Evolutionary conservation across 306 rosid species (phyloP), one percentile per base, ranked within the genome.

Genomic region (Lupinus albus): DNA sequence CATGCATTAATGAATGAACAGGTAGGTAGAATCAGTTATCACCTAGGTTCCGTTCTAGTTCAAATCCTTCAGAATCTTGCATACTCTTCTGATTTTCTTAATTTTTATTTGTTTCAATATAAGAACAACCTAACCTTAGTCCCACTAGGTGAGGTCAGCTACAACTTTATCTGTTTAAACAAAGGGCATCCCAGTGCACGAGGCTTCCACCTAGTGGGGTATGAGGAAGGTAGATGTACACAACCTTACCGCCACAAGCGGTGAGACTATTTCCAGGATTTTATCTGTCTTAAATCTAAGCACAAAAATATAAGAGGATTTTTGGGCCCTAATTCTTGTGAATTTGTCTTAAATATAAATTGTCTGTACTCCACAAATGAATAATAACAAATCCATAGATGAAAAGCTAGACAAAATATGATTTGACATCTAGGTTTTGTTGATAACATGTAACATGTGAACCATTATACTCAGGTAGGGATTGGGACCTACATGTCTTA

Each of bases 401-500:
- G 17, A n/a, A 55, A 54, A 32, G 44, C 21, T 45, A 45, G 35
- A 16, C 12, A 50, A 33, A 64, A 63, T 18, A 47, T 14, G 11
- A 51, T 66, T 48, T 48, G 15, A 1, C 49, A 57, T 74, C 36
- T 48, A 57, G 47, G 25, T 66, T 62, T 54, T 33, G 70, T 36
- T 46, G 51, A 76, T 53, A 51, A 54, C 56, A 42, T 21, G 41
- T 75, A 46, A 72, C 46, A 8, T 78, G 65, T 66, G 52, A 66
- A 48, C 68, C 62, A 45, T 58, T 54, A 39, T 7, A 13, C 64
- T 33, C 46, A 17, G 76, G 28, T 38, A 52, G 71, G 55, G 44
- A 28, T 68, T 69, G 49, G 73, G 52, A 64, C 50, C 50, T 46
- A 17, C 62, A 3, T 30, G 42, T 36, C 41, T 21, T 50, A 28